phyloP scores from a whole-genome alignment of 1,284 basidiomycete species.

The Malassezia nana region DNA sequence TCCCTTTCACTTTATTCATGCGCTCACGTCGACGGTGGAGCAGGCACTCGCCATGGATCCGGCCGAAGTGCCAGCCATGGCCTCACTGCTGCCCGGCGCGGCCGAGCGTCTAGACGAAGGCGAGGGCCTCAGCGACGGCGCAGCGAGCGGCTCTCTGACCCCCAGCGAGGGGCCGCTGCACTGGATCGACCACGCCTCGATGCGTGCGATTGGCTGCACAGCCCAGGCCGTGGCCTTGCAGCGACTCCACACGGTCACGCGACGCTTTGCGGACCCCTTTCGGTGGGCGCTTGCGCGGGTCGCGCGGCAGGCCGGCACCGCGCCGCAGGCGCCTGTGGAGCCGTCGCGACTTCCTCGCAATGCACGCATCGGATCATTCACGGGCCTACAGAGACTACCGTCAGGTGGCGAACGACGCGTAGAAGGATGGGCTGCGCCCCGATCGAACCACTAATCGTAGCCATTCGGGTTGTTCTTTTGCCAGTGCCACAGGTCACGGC shows the following conservation, averaged over 20 bases:
- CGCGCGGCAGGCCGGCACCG: conserved; percentile 23
- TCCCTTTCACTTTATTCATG: conserved; percentile 44
- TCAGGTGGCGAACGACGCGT: not conserved
- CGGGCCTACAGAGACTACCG: conserved; percentile 5
- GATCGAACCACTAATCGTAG: conserved; percentile 22
- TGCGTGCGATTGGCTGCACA: conserved; percentile 43
- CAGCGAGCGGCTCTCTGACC: conserved; percentile 2
- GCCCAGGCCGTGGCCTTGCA: conserved; percentile 36
- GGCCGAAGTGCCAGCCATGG: conserved; percentile 33
- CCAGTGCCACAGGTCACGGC: conserved; percentile 47
- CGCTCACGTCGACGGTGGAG: conserved; percentile 35
- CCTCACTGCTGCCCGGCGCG: conserved; percentile 16
- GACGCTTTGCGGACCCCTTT: conserved; percentile 43
- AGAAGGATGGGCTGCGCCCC: not conserved
- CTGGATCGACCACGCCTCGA: conserved; percentile 33
- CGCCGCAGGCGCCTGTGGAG: conserved; percentile 1
- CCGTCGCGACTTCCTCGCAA: not conserved
- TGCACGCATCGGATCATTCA: not conserved
- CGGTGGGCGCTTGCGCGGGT: conserved; percentile 32
- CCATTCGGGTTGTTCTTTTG: conserved; percentile 50
- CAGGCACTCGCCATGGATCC: conserved; percentile 41
- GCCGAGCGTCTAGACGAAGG: conserved; percentile 15
- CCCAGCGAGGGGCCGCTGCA: conserved; percentile 15
- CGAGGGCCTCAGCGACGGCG: conserved; percentile 16
- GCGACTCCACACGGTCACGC: conserved; percentile 38